phyloP scores from a whole-genome alignment of 2,329 filamentous ascomycete species.

The Xylariomycetidae sp. region DNA sequence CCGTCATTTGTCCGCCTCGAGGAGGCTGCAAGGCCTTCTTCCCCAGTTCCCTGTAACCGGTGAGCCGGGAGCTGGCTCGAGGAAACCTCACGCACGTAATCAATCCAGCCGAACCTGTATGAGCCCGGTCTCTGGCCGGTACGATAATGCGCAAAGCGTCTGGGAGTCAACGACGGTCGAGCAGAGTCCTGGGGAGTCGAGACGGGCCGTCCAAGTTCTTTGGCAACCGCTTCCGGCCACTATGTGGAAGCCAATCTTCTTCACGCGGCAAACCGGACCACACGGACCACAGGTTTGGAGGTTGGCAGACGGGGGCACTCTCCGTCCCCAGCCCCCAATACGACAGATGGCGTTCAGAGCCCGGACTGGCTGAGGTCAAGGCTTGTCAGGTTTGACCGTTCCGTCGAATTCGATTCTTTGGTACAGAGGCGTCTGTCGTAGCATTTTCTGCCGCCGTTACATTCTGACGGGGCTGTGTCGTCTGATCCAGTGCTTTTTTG shows the following conservation, averaged over 20 bases:
- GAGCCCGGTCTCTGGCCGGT: no score
- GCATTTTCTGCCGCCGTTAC: conserved; percentile 23
- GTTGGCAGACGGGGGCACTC: conserved; percentile 8
- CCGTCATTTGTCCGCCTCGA: no score
- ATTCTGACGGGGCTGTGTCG: conserved; percentile 6
- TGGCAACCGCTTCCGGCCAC: conserved; percentile 8
- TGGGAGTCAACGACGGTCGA: no score
- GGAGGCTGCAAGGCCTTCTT: no score
- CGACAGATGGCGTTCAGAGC: conserved; percentile 1
- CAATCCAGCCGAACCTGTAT: conserved; percentile 5
- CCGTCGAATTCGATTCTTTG: conserved; percentile 15
- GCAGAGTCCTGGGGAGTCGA: no score
- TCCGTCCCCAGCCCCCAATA: conserved; percentile 3
- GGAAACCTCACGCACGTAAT: conserved; percentile 1
- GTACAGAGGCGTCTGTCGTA: conserved; percentile 20
- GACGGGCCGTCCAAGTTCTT: background rate
- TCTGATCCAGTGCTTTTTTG: background rate
- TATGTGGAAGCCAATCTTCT: conserved; percentile 11
- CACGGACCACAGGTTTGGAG: conserved; percentile 15
- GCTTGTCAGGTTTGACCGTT: conserved; percentile 12
- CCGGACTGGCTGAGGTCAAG: background rate
- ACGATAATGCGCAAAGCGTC: no score
- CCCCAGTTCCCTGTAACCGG: conserved; percentile 9
- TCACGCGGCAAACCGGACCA: conserved; percentile 2
- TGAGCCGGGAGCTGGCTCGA: conserved; percentile 8